Conservation (phyloP, 768 basidiomycete genomes). For the Nidularia sp. region DNA sequence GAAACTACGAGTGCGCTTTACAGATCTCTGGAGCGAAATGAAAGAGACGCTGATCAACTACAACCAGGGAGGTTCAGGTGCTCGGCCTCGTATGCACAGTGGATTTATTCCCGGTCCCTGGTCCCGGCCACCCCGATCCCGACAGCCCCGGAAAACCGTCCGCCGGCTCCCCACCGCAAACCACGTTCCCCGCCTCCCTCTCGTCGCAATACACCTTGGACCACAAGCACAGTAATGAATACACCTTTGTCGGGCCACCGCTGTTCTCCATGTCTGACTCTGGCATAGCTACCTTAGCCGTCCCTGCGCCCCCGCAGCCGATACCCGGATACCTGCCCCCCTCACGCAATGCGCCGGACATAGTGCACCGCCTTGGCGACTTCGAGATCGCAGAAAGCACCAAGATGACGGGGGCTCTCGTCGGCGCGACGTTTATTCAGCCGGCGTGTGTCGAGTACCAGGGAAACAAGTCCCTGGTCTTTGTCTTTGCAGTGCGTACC, state of each 20-base stretch:
- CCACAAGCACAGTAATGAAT: not conserved
- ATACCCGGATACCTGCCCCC: conserved; percentile 2
- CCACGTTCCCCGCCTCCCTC: conserved; percentile 8
- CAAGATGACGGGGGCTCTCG: conserved; percentile 48
- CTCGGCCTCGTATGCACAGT: conserved; percentile 73
- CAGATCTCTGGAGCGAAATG: too few relatives aligned
- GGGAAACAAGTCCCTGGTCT: conserved; percentile 53
- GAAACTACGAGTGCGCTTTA: conserved; percentile 41
- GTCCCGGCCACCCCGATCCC: conserved; percentile 6
- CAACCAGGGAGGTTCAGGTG: conserved; percentile 50
- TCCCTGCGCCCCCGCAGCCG: conserved; percentile 5
- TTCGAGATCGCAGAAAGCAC: conserved; percentile 43
- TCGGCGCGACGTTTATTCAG: conserved; percentile 60
- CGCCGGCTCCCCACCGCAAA: conserved; percentile 10
- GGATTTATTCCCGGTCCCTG: conserved; percentile 65
- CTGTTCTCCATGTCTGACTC: conserved; percentile 1
- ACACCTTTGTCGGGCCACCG: conserved; percentile 1
- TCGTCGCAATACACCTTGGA: conserved; percentile 1
- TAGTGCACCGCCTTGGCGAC: conserved; percentile 37
- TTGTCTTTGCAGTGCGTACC: conserved; percentile 57
- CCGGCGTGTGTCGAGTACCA: conserved; percentile 51
- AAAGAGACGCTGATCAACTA: too few relatives aligned
- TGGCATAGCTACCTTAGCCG: not conserved
- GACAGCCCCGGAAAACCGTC: conserved; percentile 1
- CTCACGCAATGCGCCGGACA: conserved; percentile 19